These are phyloP conservation scores for Phalaenopsis hybrid DNA, from an alignment of 116 monocot genomes.

Conservation along the genomic window DNA sequence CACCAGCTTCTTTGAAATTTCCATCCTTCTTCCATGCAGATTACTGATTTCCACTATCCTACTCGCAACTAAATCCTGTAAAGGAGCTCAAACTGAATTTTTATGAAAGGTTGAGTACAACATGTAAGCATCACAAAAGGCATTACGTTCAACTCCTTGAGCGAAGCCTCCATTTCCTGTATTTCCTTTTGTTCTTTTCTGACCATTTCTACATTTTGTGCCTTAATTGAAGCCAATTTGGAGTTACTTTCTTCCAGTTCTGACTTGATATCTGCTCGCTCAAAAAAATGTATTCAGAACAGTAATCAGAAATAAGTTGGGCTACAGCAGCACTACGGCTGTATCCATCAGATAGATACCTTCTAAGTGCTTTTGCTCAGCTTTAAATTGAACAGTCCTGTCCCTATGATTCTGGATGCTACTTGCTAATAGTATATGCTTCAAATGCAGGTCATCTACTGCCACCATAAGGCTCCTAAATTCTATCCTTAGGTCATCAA, in stretches of 20 bases:
- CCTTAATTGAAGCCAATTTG: constrained; percentile 50
- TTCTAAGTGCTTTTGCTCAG: constrained; percentile 50
- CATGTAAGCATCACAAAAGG: not conserved
- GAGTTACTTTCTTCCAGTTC: constrained; percentile 75
- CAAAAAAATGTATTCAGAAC: not conserved
- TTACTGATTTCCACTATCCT: constrained; percentile 51
- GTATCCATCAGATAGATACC: constrained; percentile 29
- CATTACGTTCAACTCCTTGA: constrained; percentile 52
- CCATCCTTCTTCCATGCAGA: constrained; percentile 65
- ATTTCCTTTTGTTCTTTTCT: constrained; percentile 73
- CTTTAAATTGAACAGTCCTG: constrained; percentile 40
- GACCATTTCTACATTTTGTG: constrained; percentile 47
- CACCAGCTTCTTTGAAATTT: constrained; percentile 58
- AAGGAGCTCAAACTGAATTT: constrained; percentile 14
- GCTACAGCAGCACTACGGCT: not conserved
- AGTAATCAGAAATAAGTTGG: not conserved
- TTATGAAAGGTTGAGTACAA: not conserved
- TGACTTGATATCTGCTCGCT: constrained; percentile 19
- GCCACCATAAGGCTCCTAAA: constrained; percentile 32
- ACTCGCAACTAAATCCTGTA: constrained; percentile 53
- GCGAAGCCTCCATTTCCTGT: constrained; percentile 58
- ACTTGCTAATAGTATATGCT: constrained; percentile 43
- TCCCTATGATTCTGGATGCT: constrained; percentile 51
- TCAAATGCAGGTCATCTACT: constrained; percentile 56
- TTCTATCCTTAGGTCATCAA: constrained; percentile 23